These are phyloP conservation scores for Dichomitus squalens DNA, from an alignment of 1,284 basidiomycete species.

Conservation along the genomic window DNA sequence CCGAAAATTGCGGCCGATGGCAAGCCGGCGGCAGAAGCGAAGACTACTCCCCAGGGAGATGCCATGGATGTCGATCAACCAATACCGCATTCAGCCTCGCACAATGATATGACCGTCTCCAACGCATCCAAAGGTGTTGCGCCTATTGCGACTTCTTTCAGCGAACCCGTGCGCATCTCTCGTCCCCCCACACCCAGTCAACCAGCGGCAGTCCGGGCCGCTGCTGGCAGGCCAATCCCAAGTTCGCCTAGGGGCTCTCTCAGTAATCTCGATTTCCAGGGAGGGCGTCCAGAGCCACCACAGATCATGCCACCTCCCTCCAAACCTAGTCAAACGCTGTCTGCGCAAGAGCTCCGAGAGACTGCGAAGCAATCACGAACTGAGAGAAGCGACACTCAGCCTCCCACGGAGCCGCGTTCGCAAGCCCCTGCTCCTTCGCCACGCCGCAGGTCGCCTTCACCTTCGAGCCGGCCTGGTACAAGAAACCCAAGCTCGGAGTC, in stretches of 20 bases:
- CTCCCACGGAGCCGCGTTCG: conserved; percentile 39
- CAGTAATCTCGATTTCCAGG: conserved; percentile 30
- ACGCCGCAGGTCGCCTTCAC: conserved; percentile 65
- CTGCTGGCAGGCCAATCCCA: conserved; percentile 40
- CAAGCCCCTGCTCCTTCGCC: conserved; percentile 55
- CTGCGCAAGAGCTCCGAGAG: conserved; percentile 80
- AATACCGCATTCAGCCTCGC: background rate
- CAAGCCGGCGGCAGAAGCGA: conserved; percentile 30
- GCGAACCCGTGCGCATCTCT: conserved; percentile 25
- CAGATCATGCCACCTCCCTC: conserved; percentile 74
- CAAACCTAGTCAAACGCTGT: conserved; percentile 76
- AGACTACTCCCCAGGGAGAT: conserved; percentile 26
- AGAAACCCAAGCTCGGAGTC: conserved; percentile 74
- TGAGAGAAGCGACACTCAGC: conserved; percentile 22
- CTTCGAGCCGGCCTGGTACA: conserved; percentile 65
- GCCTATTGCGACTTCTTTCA: conserved; percentile 9
- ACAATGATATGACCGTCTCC: conserved; percentile 2
- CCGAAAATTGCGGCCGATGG: conserved; percentile 22
- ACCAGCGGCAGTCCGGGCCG: conserved; percentile 18
- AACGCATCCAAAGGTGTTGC: conserved; percentile 4
- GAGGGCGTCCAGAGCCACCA: conserved; percentile 34
- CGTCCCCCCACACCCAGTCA: conserved; percentile 31
- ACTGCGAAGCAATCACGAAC: conserved; percentile 64
- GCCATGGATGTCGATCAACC: conserved; percentile 44
- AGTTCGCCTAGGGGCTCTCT: conserved; percentile 41